Conservation (phyloP, 2,329 filamentous ascomycete species). For the Colletotrichum nymphaeae region DNA sequence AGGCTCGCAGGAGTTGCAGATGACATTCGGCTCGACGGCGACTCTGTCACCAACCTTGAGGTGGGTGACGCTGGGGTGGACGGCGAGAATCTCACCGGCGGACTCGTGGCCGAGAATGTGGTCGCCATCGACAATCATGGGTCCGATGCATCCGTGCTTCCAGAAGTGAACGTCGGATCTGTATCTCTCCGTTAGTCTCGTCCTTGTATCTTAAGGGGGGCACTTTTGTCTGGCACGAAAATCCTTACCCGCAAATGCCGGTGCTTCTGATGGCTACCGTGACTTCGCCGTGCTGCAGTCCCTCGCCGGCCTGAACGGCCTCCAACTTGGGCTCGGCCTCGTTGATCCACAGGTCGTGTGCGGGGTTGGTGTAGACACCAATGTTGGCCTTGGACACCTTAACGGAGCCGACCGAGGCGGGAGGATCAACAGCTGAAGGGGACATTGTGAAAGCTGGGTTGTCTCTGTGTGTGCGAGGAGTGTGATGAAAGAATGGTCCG, state of each 20-base stretch:
- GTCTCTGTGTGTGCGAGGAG: background rate
- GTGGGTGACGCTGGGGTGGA: conserved; percentile 80
- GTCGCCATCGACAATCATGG: conserved; percentile 90
- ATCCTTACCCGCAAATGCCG: conserved; percentile 87
- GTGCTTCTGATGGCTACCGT: conserved; percentile 92
- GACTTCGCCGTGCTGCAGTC: conserved; percentile 84
- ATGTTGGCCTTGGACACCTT: conserved; percentile 84
- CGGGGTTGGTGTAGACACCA: conserved; percentile 94
- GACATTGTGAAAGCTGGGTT: conserved; percentile 43
- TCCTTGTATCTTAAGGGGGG: background rate
- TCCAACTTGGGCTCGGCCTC: conserved; percentile 82
- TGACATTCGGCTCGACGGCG: conserved; percentile 93
- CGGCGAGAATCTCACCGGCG: conserved; percentile 84
- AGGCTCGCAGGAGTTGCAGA: conserved; percentile 90
- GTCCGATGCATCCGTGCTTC: conserved; percentile 94
- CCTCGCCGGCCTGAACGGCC: conserved; percentile 74
- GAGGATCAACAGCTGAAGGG: conserved; percentile 47
- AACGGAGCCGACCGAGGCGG: conserved; percentile 40
- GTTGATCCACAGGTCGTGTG: conserved; percentile 90
- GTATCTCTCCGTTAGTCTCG: conserved; percentile 35
- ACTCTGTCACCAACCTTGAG: conserved; percentile 90
- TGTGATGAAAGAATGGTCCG: background rate
- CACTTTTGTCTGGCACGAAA: background rate
- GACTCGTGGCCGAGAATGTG: conserved; percentile 97
- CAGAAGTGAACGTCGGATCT: conserved; percentile 98